Evolutionary conservation across 345 rosid species (phyloP), one percentile per base, ranked within the genome.

Genomic region (Trapa bicornis): DNA sequence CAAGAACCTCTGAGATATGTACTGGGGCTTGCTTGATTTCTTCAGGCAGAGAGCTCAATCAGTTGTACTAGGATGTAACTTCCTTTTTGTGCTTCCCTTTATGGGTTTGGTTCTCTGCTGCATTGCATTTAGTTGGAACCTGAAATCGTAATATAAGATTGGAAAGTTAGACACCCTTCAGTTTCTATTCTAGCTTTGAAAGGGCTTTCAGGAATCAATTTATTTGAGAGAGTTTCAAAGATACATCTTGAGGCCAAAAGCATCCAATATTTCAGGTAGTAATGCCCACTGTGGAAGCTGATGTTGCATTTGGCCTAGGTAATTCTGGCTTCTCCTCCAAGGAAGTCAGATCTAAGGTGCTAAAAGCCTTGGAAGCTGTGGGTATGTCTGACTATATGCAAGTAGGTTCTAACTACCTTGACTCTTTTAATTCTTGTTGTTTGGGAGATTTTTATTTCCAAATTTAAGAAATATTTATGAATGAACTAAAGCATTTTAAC

Each of bases 201-300:
- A 42, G 7, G 50, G 36, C 17, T 22, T 43, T 42, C 37, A 65
- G 3, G 14, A 9, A 41, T 22, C 17, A 14, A 32, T 37, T 62
- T 10, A 13, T 41, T 42, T 9, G 15, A 64, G 32, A n/a, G 36
- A 42, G 29, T 39, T 10, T n/a, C 33, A 3, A 2, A 6, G 67
- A 22, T 58, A 58, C 32, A 6, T 33, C 16, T 7, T 58, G 63
- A 58, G 37, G 0, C 15, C 38, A 35, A 33, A 13, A 65, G 52
- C 16, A 33, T 42, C 50, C 29, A 15, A 60, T 41, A 42, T 67
- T 61, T 63, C 92, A 90, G 97, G 97, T 90, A 64, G 88, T 93
- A 70, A 93, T 93, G 98, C 98, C 98, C 54, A 88, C 96, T 9
- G 96, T 93, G 11, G 96, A 93, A 83, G 88, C 92, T 65, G 94